Conservation (phyloP, 2,329 filamentous ascomycete genomes). For the Monosporascus sp. region DNA sequence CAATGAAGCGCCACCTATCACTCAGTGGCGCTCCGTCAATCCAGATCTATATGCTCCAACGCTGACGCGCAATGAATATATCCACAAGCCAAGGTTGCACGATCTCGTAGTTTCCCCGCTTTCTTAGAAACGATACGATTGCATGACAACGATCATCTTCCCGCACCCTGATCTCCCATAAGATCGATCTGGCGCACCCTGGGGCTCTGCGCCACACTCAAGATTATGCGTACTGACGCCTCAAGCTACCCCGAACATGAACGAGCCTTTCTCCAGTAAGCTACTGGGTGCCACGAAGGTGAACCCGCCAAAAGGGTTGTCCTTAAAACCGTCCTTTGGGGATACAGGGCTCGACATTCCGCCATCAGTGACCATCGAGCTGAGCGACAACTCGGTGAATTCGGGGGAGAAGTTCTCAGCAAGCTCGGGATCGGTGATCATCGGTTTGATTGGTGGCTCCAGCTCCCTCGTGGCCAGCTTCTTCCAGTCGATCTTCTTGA, state of each 20-base stretch:
- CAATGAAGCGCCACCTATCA: no score
- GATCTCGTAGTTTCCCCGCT: no score
- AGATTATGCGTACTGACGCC: background rate
- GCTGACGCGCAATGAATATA: no score
- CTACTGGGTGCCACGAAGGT: slow-evolving; percentile 58
- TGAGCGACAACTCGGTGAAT: slow-evolving; percentile 81
- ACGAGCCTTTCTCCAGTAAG: slow-evolving; percentile 45
- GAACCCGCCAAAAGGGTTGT: slow-evolving; percentile 59
- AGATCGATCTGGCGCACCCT: background rate
- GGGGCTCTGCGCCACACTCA: background rate
- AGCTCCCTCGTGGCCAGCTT: slow-evolving; percentile 76
- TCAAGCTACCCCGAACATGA: slow-evolving; percentile 22
- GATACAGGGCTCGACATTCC: slow-evolving; percentile 35
- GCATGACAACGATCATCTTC: background rate
- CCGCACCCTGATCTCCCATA: background rate
- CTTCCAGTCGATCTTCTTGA: slow-evolving; percentile 94
- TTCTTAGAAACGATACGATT: background rate
- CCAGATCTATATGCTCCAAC: no score
- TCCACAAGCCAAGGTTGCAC: no score
- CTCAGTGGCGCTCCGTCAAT: no score
- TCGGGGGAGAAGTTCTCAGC: slow-evolving; percentile 95
- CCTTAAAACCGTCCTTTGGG: slow-evolving; percentile 34
- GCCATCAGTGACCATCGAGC: slow-evolving; percentile 54
- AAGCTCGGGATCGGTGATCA: slow-evolving; percentile 91
- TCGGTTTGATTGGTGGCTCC: slow-evolving; percentile 81